Conservation (phyloP, 2,329 filamentous ascomycete species). For the Neoascochyta sp. region DNA sequence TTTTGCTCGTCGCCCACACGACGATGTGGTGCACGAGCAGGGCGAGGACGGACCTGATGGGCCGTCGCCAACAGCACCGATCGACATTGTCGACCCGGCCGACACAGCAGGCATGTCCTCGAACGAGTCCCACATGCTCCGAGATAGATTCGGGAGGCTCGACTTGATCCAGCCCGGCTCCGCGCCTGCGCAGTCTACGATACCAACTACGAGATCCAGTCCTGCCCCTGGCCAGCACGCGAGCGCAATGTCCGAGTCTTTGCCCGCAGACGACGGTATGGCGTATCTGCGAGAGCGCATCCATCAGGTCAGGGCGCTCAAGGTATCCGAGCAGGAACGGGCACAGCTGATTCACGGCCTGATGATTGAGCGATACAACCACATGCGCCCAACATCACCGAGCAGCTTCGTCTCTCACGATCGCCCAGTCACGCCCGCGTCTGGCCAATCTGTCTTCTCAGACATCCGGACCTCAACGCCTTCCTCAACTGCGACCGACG, state of each 20-base stretch:
- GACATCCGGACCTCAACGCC: conserved; percentile 35
- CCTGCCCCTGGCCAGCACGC: conserved; percentile 19
- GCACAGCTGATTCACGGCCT: conserved; percentile 48
- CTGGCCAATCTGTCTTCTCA: conserved; percentile 33
- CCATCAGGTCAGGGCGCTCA: conserved; percentile 46
- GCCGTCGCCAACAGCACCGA: conserved; percentile 16
- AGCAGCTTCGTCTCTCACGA: conserved; percentile 40
- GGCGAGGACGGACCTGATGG: conserved; percentile 14
- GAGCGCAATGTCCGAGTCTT: conserved; percentile 30
- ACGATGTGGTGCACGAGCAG: conserved; percentile 23
- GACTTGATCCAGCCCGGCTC: conserved; percentile 21
- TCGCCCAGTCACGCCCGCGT: conserved; percentile 38
- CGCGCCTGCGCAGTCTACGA: conserved; percentile 17
- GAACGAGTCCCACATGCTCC: conserved; percentile 27
- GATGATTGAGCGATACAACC: conserved; percentile 49
- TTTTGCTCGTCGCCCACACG: conserved; percentile 19
- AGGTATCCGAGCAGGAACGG: conserved; percentile 47
- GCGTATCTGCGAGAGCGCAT: conserved; percentile 45
- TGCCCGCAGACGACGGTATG: conserved; percentile 53
- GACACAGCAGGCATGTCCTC: conserved; percentile 26
- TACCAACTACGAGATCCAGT: conserved; percentile 8
- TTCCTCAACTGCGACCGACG: conserved; percentile 31
- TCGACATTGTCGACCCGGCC: conserved; percentile 20
- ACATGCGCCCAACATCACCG: conserved; percentile 36
- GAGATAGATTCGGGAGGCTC: conserved; percentile 25